Evolutionary conservation across 345 rosid genomes (phyloP), one percentile per base, ranked within the genome.

Genomic region (Eucalyptus lansdowneana): DNA sequence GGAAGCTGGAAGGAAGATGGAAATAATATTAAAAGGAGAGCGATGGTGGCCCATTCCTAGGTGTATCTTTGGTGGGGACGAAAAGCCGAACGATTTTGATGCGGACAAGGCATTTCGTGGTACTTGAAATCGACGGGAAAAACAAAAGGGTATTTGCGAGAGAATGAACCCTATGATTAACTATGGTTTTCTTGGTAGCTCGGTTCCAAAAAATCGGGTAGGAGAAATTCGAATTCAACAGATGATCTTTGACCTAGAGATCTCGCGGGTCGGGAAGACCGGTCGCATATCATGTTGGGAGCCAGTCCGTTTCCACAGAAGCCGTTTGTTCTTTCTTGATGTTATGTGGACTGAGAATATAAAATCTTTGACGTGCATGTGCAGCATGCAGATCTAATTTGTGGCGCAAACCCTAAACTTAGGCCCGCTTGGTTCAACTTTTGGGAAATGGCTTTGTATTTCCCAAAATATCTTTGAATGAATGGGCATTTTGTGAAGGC

Each of bases 241-340:
- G 86, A 90, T 86, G 87, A 94, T 94, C 96, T 93, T 95, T 95
- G 96, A 94, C 96, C 94, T 50, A 88, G 89, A 93, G 94, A 94
- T 94, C 92, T 90, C 89, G 87, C 88, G 88, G 90, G 90, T 92
- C 87, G 34, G 89, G 86, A 86, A 81, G 91, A 89, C 88, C 93
- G 87, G 87, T 90, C 90, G 47, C 42, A 8, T 22, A 40, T 5
- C 85, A 40, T 40, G 42, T 76, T 76, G 85, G 47, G 42, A 40
- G 29, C 9, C 85, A 76, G 47, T 40, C 9, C 45, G 15, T 9
- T 10, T 86, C 62, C 45, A 10, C 31, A 10, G 2, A 86, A 86
- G 40, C 65, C 40, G 22, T 51, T 31, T 86, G 87, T 27, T 56
- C 21, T 31, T 24, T 14, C 22, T 50, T 11, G 13, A 51, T 51